Evolutionary conservation across 1,284 basidiomycete genomes (phyloP), one percentile per base, ranked within the genome.

Genomic region (Microbotryum violaceum): DNA sequence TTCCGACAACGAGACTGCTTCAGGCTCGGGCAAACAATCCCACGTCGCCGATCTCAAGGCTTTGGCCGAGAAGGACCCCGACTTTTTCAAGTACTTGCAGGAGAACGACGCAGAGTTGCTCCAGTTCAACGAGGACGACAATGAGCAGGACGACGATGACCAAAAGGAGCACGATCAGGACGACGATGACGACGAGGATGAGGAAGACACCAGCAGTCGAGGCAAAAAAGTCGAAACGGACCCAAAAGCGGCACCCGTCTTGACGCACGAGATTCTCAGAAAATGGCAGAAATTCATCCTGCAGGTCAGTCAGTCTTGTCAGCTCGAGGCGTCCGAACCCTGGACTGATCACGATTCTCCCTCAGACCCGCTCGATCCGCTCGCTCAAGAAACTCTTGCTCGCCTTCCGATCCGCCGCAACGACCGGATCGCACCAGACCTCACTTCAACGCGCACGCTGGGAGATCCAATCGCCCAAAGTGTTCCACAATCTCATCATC

Each of bases 61-160:
- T 72, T 82, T 98, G 47, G 88, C 88, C 16, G 88, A 94, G 76
- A 94, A 90, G 75, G 96, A 98, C 75, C 94, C 94, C 21, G 94
- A 97, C 72, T 98, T 98, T 78, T 98, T 85, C 85, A 92, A 96
- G 76, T 98, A 96, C 74, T 81, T 98, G 8, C 87, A 96, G 78
- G 91, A 97, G 77, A 94, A 98, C 74, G 94, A 98, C 77, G 79
- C 81, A 60, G 91, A 92, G 58, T 78, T 98, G 37, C 81, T 98
- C 7, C 80, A 89, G 2, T 98, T 98, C 74, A 70, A 69, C 33
- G 63, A 60, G 27, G 63, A 64, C 44, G 72, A 70, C 20, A 76
- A 73, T 61, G 72, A 72, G 10, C 73, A 37, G 46, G 69, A 49
- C 4, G 66, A 65, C n/a, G 68, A 66, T 18, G 71, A 66, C 5